Evolutionary conservation across 192 early-diverging fungal genomes (phyloP).

Genomic region (Kappamyces sp.): DNA sequence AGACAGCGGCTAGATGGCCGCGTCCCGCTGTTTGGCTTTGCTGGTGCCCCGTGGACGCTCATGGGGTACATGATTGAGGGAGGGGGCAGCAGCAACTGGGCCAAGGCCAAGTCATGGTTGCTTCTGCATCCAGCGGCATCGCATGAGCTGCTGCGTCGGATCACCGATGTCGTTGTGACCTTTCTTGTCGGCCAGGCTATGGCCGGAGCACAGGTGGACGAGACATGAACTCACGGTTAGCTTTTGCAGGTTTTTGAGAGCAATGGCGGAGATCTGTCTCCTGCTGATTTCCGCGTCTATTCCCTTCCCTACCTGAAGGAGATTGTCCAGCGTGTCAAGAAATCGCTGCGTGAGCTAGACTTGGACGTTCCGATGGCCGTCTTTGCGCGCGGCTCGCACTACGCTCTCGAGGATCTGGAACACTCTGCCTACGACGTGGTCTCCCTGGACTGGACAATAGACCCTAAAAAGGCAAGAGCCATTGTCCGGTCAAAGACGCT

Average conservation of each 20-base stretch:
- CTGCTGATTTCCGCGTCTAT: slow-evolving; percentile 72
- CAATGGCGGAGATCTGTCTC: slow-evolving; percentile 89
- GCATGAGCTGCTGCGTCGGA: slow-evolving; percentile 68
- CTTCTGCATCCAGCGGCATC: slow-evolving; percentile 66
- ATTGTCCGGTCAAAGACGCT: slow-evolving; percentile 45
- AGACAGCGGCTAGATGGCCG: slow-evolving; percentile 74
- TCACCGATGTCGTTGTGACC: slow-evolving; percentile 77
- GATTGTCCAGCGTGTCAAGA: slow-evolving; percentile 74
- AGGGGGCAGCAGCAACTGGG: slow-evolving; percentile 83
- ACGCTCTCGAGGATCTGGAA: slow-evolving; percentile 67
- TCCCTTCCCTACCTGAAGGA: slow-evolving; percentile 83
- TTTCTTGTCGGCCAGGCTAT: slow-evolving; percentile 88
- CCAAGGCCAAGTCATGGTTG: slow-evolving; percentile 89
- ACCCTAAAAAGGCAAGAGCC: slow-evolving; percentile 52
- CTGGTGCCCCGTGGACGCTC: slow-evolving; percentile 97
- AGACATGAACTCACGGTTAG: slow-evolving; percentile 31
- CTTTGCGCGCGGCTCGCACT: slow-evolving; percentile 91
- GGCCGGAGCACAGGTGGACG: slow-evolving; percentile 86
- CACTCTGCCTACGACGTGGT: slow-evolving; percentile 70
- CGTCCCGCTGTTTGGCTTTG: slow-evolving; percentile 90
- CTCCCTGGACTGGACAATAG: slow-evolving; percentile 87
- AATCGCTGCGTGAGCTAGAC: slow-evolving; percentile 27
- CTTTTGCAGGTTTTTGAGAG: slow-evolving; percentile 96
- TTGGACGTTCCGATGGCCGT: slow-evolving; percentile 77
- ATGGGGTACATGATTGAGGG: slow-evolving; percentile 99